Evolutionary conservation across 805 yeast genomes (phyloP), one percentile per base, ranked within the genome.

Genomic region (Yamadazyma takamatsuzukensis): DNA sequence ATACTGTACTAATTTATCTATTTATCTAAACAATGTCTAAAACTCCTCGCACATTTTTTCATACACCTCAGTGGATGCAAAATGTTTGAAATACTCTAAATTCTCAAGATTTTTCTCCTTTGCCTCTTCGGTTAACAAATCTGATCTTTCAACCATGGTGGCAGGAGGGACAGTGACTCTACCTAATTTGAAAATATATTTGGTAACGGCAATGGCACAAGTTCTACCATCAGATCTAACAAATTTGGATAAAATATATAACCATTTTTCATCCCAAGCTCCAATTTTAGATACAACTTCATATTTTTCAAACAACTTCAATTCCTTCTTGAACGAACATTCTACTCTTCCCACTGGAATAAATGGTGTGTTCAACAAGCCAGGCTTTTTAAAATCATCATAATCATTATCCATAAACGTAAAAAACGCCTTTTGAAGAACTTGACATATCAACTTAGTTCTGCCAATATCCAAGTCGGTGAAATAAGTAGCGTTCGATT

Each of bases 251-350:
- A 83, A 43, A 9, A 85, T 72, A 50, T 78, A 88, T 10, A 89
- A 47, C 96, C 96, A 87, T 56, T 88, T 89, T 21, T 74, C 67
- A 59, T 85, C 93, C 95, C 96, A 88, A 6, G 90, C 81, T 5
- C 83, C 53, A 13, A 89, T 70, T 23, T 76, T 64, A 3, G 83
- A 71, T 21, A 64, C 62, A 15, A 89, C 66, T 3, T 59, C 43
- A 52, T 79, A 89, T 16, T 47, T 45, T 34, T 72, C 74, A 49
- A 79, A 84, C 1, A 90, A 81, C 46, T 61, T 72, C 51, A 90
- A 77, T 49, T 89, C 96, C 41, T 71, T 74, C 40, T 80, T 69
- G 60, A 85, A 89, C 17, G 73, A 67, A 18, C 82, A 71, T 32
- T 72, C 73, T 7, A 84, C 80, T 6, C 80, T 71, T 2, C 86